Evolutionary conservation across 2,329 filamentous ascomycete genomes (phyloP), one percentile per base, ranked within the genome.

Genomic region (Nigrograna mackinnonii): DNA sequence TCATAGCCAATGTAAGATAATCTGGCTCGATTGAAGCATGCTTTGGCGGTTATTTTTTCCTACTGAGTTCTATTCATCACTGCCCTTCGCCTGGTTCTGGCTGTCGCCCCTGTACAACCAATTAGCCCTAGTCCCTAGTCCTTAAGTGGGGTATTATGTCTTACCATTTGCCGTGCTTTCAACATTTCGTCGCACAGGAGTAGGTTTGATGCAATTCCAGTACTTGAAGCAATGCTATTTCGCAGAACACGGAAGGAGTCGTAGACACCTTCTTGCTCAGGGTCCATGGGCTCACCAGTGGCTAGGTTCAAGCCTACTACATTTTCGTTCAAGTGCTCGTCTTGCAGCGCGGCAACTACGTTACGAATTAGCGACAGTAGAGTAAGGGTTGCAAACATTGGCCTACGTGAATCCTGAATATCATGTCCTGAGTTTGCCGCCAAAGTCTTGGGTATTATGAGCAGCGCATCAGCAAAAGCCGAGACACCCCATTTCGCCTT

Each of bases 401-500:
- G 84, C 88, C 80, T 79, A 92, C 89, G 77, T 54, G 91, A 86
- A 74, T 99, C 94, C 73, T 99, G 94, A 49, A 99, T 89, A 64
- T 99, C 94, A 60, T 96, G 91, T 46, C 94, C 94, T 39, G 90
- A 90, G 66, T 99, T 99, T 54, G 91, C 91, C 34, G 94, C 94
- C 51, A 99, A 79, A 2, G 91, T 97, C 82, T 99, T 99, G 61
- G 94, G 94, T 62, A 99, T 97, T 60, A 99, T 80, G 49, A 99
- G 79, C 34, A 99, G 80, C 39, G 94, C 92, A 71, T 99, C 92
- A 6, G 94, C 89, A 69, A 99, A 99, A 6, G 94, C 94, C 55
- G 86, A 83, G 6, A 99, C 91, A 67, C 94, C 94, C 80, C 84
- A 96, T 76, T 96, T 96, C 30, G 92, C 89, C 79, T 99, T 99